phyloP scores from a whole-genome alignment of 441 rosid genomes.

The Euphorbia schlechtendalii region DNA sequence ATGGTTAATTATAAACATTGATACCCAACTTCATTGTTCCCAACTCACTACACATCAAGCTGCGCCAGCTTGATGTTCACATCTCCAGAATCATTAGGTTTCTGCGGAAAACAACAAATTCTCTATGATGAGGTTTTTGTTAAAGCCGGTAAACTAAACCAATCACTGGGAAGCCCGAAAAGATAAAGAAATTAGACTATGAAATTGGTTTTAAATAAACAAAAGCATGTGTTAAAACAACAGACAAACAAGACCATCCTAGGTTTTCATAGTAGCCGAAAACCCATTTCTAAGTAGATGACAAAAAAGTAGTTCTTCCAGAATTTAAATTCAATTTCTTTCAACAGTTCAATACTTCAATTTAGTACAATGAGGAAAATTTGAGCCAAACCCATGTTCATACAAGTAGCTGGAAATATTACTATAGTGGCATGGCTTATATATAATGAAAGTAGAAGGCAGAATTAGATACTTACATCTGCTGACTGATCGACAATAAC shows the following conservation, averaged over 20 bases:
- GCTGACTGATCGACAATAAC: slow-evolving; percentile 42
- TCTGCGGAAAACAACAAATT: slow-evolving; percentile 26
- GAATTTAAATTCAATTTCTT: background rate
- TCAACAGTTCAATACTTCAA: too few species aligned
- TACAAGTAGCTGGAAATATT: background rate
- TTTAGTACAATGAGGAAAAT: background rate
- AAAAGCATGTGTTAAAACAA: background rate
- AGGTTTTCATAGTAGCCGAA: background rate
- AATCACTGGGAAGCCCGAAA: background rate
- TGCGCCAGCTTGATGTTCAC: slow-evolving; percentile 25
- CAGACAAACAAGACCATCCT: background rate
- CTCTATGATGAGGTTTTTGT: too few species aligned
- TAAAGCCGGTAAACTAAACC: background rate
- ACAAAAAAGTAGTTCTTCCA: background rate
- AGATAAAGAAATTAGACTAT: background rate
- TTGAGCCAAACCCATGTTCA: background rate
- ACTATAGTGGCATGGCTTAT: background rate
- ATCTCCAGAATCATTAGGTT: slow-evolving; percentile 25
- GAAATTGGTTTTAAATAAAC: background rate
- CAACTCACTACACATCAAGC: slow-evolving; percentile 32
- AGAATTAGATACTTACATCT: slow-evolving; percentile 44
- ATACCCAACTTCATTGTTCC: background rate
- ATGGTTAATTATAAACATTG: slow-evolving; percentile 17
- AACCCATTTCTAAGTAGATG: background rate
- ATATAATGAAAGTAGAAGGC: background rate